Conservation (phyloP, 2,329 filamentous ascomycete species). For the Talaromyces funiculosus region DNA sequence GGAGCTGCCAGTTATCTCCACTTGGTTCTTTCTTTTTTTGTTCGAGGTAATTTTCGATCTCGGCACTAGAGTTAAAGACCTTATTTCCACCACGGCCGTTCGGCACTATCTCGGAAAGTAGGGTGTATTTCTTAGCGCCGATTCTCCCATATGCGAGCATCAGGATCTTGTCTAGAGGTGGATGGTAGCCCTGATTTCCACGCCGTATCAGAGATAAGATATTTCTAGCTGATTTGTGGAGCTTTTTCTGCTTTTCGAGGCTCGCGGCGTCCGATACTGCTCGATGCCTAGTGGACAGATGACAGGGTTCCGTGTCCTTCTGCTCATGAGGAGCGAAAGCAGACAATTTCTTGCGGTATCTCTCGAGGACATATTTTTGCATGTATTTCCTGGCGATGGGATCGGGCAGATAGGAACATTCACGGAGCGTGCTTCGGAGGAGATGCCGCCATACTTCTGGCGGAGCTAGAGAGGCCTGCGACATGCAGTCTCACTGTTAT, state of each 20-base stretch:
- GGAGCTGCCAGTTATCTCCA: constrained; percentile 32
- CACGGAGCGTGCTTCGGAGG: constrained; percentile 53
- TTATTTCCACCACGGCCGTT: constrained; percentile 12
- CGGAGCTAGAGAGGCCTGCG: constrained; percentile 22
- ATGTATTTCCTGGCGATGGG: constrained; percentile 48
- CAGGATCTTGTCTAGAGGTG: constrained; percentile 49
- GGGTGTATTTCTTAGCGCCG: constrained; percentile 47
- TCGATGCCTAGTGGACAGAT: neutral
- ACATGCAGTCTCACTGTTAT: constrained; percentile 12
- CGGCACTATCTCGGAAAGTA: constrained; percentile 37
- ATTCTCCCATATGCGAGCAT: constrained; percentile 53
- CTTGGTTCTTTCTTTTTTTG: constrained; percentile 12
- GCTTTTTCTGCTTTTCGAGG: constrained; percentile 17
- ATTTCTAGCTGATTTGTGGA: constrained; percentile 26
- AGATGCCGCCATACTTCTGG: constrained; percentile 40
- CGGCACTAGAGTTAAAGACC: constrained; percentile 11
- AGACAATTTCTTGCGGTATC: constrained; percentile 40
- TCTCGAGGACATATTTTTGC: constrained; percentile 42
- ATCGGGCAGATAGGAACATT: constrained; percentile 58
- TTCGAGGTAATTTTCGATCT: constrained; percentile 6
- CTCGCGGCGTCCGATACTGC: constrained; percentile 6
- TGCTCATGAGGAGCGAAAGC: neutral
- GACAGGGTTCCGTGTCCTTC: neutral
- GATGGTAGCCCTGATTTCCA: constrained; percentile 53
- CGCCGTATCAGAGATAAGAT: constrained; percentile 42